Percentiles rank a stretch among this genome's conserved stretches.
These are phyloP conservation scores for Tricholoma sp. DNA, from an alignment of 768 basidiomycete genomes.

Conservation along the genomic window DNA sequence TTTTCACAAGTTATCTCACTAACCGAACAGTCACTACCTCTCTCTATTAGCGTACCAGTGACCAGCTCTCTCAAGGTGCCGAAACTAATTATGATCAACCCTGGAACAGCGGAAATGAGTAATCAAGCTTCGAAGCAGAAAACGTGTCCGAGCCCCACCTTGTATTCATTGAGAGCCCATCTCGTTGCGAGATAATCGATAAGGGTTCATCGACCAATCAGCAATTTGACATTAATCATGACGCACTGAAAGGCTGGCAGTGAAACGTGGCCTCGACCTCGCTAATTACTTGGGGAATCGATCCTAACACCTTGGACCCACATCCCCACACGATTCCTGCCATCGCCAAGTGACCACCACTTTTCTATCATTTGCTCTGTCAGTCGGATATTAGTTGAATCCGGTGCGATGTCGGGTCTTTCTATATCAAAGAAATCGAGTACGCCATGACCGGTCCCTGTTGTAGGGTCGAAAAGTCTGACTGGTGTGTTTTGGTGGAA, in stretches of 20 bases:
- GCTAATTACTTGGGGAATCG: not conserved
- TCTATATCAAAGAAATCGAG: slow-evolving; percentile 66
- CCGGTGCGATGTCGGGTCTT: slow-evolving; percentile 1
- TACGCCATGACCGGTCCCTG: slow-evolving; percentile 45
- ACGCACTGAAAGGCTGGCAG: not conserved
- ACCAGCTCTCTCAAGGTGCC: too few relatives aligned
- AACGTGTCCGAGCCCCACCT: not conserved
- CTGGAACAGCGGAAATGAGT: not conserved
- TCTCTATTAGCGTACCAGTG: too few relatives aligned
- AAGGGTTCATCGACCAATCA: not conserved
- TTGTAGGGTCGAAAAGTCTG: slow-evolving; percentile 36
- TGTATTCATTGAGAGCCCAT: not conserved
- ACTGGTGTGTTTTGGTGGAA: slow-evolving; percentile 28
- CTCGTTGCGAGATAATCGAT: not conserved
- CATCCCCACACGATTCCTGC: slow-evolving; percentile 55
- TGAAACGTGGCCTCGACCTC: not conserved
- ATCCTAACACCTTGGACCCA: slow-evolving; percentile 66
- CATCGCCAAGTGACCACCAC: slow-evolving; percentile 86
- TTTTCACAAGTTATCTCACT: not conserved
- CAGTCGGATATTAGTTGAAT: slow-evolving; percentile 24
- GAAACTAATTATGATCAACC: not conserved
- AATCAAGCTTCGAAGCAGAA: not conserved
- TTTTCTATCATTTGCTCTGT: slow-evolving; percentile 62
- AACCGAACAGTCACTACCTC: not conserved
- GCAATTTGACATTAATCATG: not conserved